Percentiles rank a stretch among this genome's conserved stretches.
These are phyloP conservation scores for Xylariales sp. DNA, from an alignment of 2,329 filamentous ascomycete species.

Conservation along the genomic window DNA sequence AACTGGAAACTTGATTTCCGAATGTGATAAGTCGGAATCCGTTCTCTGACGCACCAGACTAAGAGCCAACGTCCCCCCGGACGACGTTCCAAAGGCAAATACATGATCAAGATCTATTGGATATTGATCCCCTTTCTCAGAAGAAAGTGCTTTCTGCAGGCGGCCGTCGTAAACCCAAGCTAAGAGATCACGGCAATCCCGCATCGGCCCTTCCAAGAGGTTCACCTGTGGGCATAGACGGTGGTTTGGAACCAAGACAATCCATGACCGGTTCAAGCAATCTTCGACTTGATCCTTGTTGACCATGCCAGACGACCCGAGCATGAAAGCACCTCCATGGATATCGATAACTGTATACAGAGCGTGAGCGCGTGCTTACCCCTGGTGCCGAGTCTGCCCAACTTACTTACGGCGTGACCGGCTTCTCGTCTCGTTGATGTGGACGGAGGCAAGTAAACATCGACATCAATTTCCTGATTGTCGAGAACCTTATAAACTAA, in stretches of 20 bases:
- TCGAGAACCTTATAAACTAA: slow-evolving; percentile 24
- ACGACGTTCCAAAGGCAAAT: slow-evolving; percentile 32
- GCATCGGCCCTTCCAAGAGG: slow-evolving; percentile 8
- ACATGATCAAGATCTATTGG: slow-evolving; percentile 24
- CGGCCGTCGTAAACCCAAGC: slow-evolving; percentile 29
- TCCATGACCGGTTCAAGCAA: slow-evolving; percentile 32
- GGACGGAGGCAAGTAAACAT: slow-evolving; percentile 21
- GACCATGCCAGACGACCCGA: slow-evolving; percentile 33
- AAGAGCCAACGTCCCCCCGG: slow-evolving; percentile 30
- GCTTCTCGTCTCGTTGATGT: neutral
- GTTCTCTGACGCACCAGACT: slow-evolving; percentile 24
- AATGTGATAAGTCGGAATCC: neutral
- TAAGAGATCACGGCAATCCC: slow-evolving; percentile 22
- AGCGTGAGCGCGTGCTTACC: neutral
- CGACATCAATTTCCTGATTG: slow-evolving; percentile 23
- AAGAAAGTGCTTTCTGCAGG: slow-evolving; percentile 19
- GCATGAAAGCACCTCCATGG: slow-evolving; percentile 40
- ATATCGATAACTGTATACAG: slow-evolving; percentile 32
- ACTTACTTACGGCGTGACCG: slow-evolving; percentile 4
- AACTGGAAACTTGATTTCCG: too few species aligned
- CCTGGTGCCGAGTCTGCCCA: neutral
- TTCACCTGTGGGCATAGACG: slow-evolving; percentile 11
- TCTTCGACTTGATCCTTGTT: slow-evolving; percentile 32
- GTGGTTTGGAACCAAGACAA: slow-evolving; percentile 31
- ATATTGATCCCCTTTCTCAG: slow-evolving; percentile 10